Base-by-base conservation (phyloP, 805 yeast species). In the Candida montana region DNA sequence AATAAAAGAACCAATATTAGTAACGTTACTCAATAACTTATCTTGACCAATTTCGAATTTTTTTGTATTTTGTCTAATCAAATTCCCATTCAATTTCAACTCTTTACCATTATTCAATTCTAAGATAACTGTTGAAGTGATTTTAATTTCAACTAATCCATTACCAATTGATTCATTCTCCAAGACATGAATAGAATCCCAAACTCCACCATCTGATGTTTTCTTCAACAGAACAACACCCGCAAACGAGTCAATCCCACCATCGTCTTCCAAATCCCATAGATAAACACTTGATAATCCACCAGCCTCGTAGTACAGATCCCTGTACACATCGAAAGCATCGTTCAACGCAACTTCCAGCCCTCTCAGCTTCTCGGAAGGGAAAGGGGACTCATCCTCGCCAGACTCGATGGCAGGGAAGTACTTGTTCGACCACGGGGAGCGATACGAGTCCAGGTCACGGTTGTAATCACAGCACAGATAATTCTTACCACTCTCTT, bases 101-200 rank as follows among this genome's bases (percentile, higher is more conserved):
- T 56, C 69, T n/a, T 55, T 52, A 3, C 48, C 44, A 12, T 43
- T 47, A 19, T 56, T 49, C 49, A 93, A 65, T 55, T 85, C 90
- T 44, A 91, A 71, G 36, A 93, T 87, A 31, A 93, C 84, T 0
- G 97, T 87, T 1, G 95, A 80, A 3, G 98, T 91, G 46, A 91
- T 65, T 49, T 81, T 80, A 61, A 91, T 93, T 29, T 45, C 51
- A 11, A 48, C 50, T 16, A 72, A 67, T 31, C 67, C 63, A 21
- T 51, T 51, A 3, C 60, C 45, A 7, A 63, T 51, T 1, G 11
- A 9, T 26, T 72, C 71, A 7, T 82, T 81, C 61, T 91, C 97
- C 50, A 93, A 75, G 9, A 91, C 98, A 61, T 91, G 98, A 49
- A 91, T 85, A 40, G 93, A 79, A 62, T 93, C 96, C 99, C 99